phyloP scores from a whole-genome alignment of 768 basidiomycete species.

The Zangia roseola region DNA sequence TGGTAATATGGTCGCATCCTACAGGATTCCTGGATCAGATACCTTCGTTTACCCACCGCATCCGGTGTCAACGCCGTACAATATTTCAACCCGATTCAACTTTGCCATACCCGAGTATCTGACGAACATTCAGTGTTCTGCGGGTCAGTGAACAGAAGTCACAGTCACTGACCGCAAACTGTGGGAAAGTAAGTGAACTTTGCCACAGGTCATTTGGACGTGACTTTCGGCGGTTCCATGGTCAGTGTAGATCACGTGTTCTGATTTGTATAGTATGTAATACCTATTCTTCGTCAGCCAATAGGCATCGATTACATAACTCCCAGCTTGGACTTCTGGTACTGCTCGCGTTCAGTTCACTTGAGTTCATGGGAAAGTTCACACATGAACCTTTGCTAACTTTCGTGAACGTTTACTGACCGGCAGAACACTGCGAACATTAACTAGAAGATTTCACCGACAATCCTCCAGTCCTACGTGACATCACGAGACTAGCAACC shows the following conservation, averaged over 20 bases:
- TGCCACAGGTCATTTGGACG: too few relatives aligned
- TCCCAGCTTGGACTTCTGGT: not conserved
- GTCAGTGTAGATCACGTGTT: not conserved
- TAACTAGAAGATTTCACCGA: too few relatives aligned
- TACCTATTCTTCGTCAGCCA: not conserved
- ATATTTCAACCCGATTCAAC: too few relatives aligned
- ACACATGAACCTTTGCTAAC: not conserved
- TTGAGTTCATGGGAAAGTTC: constrained; percentile 4
- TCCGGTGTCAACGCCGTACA: too few relatives aligned
- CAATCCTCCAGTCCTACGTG: too few relatives aligned
- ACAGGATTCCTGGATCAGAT: too few relatives aligned
- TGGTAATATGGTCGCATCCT: too few relatives aligned
- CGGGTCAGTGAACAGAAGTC: not conserved
- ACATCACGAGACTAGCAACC: too few relatives aligned
- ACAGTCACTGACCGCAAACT: not conserved
- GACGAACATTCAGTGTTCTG: constrained; percentile 6
- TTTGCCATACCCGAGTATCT: too few relatives aligned
- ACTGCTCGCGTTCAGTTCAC: constrained; percentile 1
- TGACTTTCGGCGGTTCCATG: too few relatives aligned
- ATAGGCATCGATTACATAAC: not conserved
- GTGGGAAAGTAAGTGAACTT: not conserved
- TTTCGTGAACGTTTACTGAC: not conserved
- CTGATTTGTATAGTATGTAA: not conserved
- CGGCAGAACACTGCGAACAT: constrained; percentile 8
- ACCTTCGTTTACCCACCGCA: too few relatives aligned